These are phyloP conservation scores for Fonsecaea erecta DNA, from an alignment of 2,329 filamentous ascomycete species.

Conservation along the genomic window DNA sequence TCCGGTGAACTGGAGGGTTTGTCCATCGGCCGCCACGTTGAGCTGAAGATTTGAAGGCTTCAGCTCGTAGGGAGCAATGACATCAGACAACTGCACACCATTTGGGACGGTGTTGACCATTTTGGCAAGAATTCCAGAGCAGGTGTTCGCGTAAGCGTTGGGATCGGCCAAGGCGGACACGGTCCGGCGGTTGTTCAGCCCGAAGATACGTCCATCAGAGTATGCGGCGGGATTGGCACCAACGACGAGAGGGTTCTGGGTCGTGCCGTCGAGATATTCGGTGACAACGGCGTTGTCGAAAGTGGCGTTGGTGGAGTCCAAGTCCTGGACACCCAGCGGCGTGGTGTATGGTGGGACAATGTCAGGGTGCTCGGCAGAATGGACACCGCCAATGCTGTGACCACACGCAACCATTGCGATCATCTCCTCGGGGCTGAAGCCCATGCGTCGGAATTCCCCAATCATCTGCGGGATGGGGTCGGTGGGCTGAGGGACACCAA, in stretches of 20 bases:
- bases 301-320: conserved; percentile 38
- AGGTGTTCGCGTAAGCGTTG: conserved; percentile 18
- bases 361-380: conserved; percentile 41
- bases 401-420: conserved; percentile 43
- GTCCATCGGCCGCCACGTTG: conserved; percentile 52
- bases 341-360: conserved; percentile 41
- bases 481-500: conserved; percentile 43
- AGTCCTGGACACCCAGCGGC: conserved; percentile 36
- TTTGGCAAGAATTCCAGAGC: conserved; percentile 22
- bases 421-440: conserved; percentile 39
- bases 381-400: conserved; percentile 45
- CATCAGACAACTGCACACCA: conserved; percentile 28
- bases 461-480: conserved; percentile 41
- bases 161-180: conserved; percentile 39
- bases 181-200: conserved; percentile 41
- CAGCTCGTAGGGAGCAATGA: conserved; percentile 26
- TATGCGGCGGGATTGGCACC: conserved; percentile 40
- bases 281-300: conserved; percentile 42
- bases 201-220: conserved; percentile 43
- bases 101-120: conserved; percentile 36
- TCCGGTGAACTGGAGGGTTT: conserved; percentile 57
- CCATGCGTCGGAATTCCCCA: conserved; percentile 41
- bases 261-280: conserved; percentile 42
- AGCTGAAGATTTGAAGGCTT: conserved; percentile 33
- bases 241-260: conserved; percentile 36